Percentiles rank a stretch among this genome's conserved stretches.
phyloP scores from a whole-genome alignment of 805 yeast genomes.

The Starmerella riodocensis region DNA sequence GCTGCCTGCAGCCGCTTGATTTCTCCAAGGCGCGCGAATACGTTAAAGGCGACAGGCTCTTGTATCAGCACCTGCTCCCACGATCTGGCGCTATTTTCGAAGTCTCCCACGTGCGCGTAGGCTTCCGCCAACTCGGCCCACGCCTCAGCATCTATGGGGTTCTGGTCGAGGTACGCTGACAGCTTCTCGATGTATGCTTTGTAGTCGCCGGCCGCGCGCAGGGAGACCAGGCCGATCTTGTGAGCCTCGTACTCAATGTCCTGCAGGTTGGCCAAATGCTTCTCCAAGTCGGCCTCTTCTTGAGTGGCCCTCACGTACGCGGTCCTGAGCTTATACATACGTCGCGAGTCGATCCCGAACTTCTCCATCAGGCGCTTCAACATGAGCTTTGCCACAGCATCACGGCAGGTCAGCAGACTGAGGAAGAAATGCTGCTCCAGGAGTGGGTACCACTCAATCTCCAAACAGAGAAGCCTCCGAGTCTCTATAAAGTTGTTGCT shows the following conservation, averaged over 20 bases:
- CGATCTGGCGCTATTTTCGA: slow-evolving; percentile 52
- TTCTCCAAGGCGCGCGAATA: slow-evolving; percentile 54
- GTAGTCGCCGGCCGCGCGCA: slow-evolving; percentile 22
- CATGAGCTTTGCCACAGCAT: slow-evolving; percentile 54
- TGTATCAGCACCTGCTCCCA: slow-evolving; percentile 57
- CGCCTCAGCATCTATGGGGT: slow-evolving; percentile 61
- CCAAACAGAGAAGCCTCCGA: slow-evolving; percentile 18
- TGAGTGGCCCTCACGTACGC: slow-evolving; percentile 45
- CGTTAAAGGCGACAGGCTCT: slow-evolving; percentile 56
- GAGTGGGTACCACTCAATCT: slow-evolving; percentile 39
- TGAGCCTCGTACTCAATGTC: slow-evolving; percentile 18
- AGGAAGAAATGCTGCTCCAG: slow-evolving; percentile 63
- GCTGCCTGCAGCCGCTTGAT: slow-evolving; percentile 24
- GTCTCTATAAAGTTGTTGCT: slow-evolving; percentile 29
- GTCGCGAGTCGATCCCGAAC: slow-evolving; percentile 44
- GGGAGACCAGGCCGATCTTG: slow-evolving; percentile 26
- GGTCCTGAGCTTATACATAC: slow-evolving; percentile 43
- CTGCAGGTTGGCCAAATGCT: slow-evolving; percentile 25
- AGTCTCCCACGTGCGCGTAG: slow-evolving; percentile 50
- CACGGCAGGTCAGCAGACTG: slow-evolving; percentile 47
- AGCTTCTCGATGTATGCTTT: slow-evolving; percentile 44
- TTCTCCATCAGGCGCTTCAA: slow-evolving; percentile 56
- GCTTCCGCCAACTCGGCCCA: slow-evolving; percentile 67
- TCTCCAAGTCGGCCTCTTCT: slow-evolving; percentile 29
- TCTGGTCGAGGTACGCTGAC: slow-evolving; percentile 41